Evolutionary conservation across 176 grass and related monocot species (phyloP).

Genomic region (Eragrostis nindensis): DNA sequence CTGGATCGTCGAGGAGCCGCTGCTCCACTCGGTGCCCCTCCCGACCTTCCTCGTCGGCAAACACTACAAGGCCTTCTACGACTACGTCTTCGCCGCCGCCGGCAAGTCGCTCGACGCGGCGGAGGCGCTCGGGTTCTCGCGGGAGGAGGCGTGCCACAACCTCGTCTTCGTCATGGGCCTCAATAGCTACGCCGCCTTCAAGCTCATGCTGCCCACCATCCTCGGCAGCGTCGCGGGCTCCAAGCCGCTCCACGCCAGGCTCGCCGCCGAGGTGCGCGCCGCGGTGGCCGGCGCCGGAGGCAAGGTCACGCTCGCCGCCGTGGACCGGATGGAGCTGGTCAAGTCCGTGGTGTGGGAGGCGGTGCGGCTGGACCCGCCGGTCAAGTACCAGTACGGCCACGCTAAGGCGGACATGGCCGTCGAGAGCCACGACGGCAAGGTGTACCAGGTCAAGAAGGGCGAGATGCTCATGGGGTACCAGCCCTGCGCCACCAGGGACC

Average conservation of each 20-base stretch:
- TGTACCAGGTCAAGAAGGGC: conserved; percentile 59
- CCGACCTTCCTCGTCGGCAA: conserved; percentile 39
- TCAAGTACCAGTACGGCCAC: conserved; percentile 73
- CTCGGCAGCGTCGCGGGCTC: conserved; percentile 38
- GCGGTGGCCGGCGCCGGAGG: conserved; percentile 49
- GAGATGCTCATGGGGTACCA: conserved; percentile 86
- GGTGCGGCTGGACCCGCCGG: conserved; percentile 70
- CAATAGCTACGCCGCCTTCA: conserved; percentile 73
- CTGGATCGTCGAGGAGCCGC: conserved; percentile 64
- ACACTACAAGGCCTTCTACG: conserved; percentile 67
- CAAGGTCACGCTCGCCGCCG: conserved; percentile 45
- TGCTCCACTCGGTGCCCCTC: conserved; percentile 62
- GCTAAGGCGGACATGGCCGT: conserved; percentile 63
- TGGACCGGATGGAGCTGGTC: conserved; percentile 73
- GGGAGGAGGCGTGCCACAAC: conserved; percentile 77
- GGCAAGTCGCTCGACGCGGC: conserved; percentile 46
- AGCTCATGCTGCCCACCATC: conserved; percentile 57
- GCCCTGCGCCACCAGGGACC: conserved; percentile 60
- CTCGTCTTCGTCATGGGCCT: conserved; percentile 67
- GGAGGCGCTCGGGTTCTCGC: conserved; percentile 50
- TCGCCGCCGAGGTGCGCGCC: conserved; percentile 51
- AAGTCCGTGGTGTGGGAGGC: conserved; percentile 80
- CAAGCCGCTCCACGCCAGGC: conserved; percentile 46
- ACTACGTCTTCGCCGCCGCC: conserved; percentile 44
- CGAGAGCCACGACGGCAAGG: conserved; percentile 56